Base-by-base conservation (phyloP, 805 yeast species). In the Ogataea paraovalis region DNA sequence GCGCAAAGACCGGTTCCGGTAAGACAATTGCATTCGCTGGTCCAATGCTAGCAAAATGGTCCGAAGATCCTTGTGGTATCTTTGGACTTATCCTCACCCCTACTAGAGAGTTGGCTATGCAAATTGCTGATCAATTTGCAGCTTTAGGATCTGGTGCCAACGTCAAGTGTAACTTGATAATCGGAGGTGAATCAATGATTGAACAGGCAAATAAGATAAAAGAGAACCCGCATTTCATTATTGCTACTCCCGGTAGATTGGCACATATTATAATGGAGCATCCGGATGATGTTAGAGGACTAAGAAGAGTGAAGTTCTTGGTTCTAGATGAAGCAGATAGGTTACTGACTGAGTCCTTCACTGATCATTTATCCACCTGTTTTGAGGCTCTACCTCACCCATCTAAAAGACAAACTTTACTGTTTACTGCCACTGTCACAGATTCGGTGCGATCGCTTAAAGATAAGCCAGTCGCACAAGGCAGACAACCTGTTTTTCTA, bases 1-100 rank as follows among this genome's bases (percentile, higher is more conserved):
- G 99, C 39, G 99, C 99, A 28, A 87, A 87, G 65, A 94, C 99
- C 0, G 99, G 99, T 68, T 85, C 96, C 16, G 99, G 99, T 78
- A 94, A 94, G 64, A 94, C 99, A 1, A 82, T 94, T 20, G 97
- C 98, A 1, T 94, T 94, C 75, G 98, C 92, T 1, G 95, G 89
- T n/a, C 99, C 99, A 2, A 92, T 94, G 88, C 72, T 94, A 47
- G 81, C 96, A 1, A 76, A 85, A 60, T 94, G 98, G 97, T 87
- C 97, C 0, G 86, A 84, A 55, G 98, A 94, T 64, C 99, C 99
- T 1, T 78, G 78, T 65, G 99, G 97, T 1, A 86, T 94, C 34
- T 94, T 75, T 66, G 99, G 97, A 3, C 70, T 94, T 2, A 78
- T 94, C 1, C 66, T 94, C 47, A 94, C 99, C 0, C 99, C 99